Conservation (phyloP, 176 grass and related monocot species). For the Leersia perrieri region DNA sequence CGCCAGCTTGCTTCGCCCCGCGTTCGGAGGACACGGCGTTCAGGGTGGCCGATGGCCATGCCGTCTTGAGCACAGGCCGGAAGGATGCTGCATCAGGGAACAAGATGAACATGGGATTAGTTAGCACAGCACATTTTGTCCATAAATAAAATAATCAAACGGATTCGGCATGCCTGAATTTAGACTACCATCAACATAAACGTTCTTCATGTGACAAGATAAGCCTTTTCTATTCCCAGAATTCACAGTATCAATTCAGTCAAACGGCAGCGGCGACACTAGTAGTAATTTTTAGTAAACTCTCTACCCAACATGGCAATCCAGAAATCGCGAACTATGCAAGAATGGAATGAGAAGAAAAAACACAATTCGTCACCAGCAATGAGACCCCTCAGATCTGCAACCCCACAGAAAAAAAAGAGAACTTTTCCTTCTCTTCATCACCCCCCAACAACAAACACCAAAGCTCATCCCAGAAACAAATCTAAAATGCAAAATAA, state of each 20-base stretch:
- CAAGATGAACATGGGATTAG: constrained; percentile 9
- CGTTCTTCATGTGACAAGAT: constrained; percentile 44
- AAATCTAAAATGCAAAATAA: constrained; percentile 2
- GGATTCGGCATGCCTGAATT: constrained; percentile 19
- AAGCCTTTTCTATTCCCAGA: constrained; percentile 18
- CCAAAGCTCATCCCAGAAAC: not conserved
- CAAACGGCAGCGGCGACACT: constrained; percentile 18
- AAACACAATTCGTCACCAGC: not conserved
- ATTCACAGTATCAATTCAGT: constrained; percentile 18
- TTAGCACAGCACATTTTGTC: not conserved
- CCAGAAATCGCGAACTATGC: constrained; percentile 9
- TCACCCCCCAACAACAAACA: constrained; percentile 30
- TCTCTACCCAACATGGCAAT: not conserved
- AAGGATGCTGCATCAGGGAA: constrained; percentile 53
- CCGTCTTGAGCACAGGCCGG: constrained; percentile 64
- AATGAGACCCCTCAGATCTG: constrained; percentile 31
- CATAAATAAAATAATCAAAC: not conserved
- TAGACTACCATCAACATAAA: constrained; percentile 5
- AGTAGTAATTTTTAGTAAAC: not conserved
- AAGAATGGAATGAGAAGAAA: constrained; percentile 22
- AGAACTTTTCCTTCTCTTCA: constrained; percentile 15
- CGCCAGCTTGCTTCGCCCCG: constrained; percentile 10
- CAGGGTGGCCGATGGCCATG: constrained; percentile 59
- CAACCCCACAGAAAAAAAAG: not conserved
- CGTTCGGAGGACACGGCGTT: constrained; percentile 50